A percentile compares a stretch with the other conserved stretches of the same genome.
These are phyloP conservation scores for Bipolaris sorokiniana DNA, from an alignment of 2,329 filamentous ascomycete genomes.

Conservation along the genomic window DNA sequence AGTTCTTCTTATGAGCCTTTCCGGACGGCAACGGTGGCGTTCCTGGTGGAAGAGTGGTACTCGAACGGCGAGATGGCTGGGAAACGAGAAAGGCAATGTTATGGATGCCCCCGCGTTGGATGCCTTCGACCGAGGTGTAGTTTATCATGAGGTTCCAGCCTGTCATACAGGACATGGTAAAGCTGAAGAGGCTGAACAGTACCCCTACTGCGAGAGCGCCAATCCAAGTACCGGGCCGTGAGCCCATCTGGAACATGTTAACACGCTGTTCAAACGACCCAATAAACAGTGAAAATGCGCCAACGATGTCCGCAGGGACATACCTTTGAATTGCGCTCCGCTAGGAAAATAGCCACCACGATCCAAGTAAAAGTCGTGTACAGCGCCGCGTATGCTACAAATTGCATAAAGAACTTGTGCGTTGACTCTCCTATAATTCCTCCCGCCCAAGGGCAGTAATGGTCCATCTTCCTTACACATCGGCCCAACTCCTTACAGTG, in stretches of 20 bases:
- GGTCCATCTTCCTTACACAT: constrained; percentile 90
- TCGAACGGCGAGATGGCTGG: constrained; percentile 19
- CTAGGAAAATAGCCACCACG: constrained; percentile 68
- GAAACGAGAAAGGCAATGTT: constrained; percentile 71
- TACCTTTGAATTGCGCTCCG: constrained; percentile 58
- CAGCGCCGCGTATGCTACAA: constrained; percentile 73
- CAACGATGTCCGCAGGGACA: background rate
- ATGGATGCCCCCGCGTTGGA: constrained; percentile 66
- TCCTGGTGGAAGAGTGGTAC: constrained; percentile 10
- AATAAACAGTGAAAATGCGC: background rate
- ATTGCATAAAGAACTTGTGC: constrained; percentile 93
- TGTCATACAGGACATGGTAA: constrained; percentile 77
- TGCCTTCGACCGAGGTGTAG: constrained; percentile 81
- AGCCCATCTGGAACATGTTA: constrained; percentile 23
- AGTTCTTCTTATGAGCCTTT: constrained; percentile 13
- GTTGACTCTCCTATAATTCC: constrained; percentile 85
- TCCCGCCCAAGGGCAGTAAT: constrained; percentile 96
- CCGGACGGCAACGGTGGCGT: constrained; percentile 20
- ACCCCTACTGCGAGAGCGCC: constrained; percentile 69
- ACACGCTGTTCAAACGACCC: background rate
- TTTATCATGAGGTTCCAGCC: constrained; percentile 74
- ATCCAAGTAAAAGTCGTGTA: constrained; percentile 71
- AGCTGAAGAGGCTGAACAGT: constrained; percentile 81
- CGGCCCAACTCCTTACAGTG: constrained; percentile 82
- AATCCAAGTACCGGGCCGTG: constrained; percentile 57